Evolutionary conservation across 352 stramenopile species (phyloP), one percentile per base, ranked within the genome.

Genomic region (Blastocystis hominis): DNA sequence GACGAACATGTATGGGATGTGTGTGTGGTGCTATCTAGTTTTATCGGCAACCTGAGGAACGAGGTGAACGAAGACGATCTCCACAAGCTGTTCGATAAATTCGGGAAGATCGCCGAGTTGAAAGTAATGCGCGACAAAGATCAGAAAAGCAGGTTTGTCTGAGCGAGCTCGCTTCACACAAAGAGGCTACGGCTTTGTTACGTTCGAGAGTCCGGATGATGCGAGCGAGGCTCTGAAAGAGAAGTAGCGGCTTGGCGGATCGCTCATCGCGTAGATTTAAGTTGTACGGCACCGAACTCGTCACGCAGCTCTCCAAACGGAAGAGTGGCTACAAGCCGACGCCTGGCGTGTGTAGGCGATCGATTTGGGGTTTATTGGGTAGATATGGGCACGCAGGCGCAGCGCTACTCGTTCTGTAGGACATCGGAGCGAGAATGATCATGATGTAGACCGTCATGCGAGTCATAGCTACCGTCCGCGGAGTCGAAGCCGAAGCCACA

Each of bases 181-280:
- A 61, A 80, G 70, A 44, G 70, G 70, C n/a, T 80, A 64, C 63
- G 70, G 36, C 3, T 80, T 80, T 80, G 30, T 80, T 40, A 54
- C 70, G 9, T 80, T 47, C 64, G 70, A 80, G 24, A 80, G 17
- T 24, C 5, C 44, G 24, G 70, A 80, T 3, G 70, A 64, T 44
- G 70, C 70, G 3, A 34, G 42, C 13, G 20, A 40, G 50, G 70
- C 55, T n/a, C 46, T 80, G 1, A 34, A 44, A 36, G 70, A 62
- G 46, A 34, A 54, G 50, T 62, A 36, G 34, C 2, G 40, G 7
- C 40, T 5, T 62, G 2, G 1, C 36, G 7, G 30, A 34, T 47
- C 6, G 10, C 20, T 80, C 4, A 77, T 9, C 15, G 15, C 42
- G 30, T 34, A 80, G 70, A 80, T 36, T 42, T 34, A 30, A 61